These are phyloP conservation scores for Dactylonectria estremocensis DNA, from an alignment of 2,329 filamentous ascomycete genomes.

Conservation along the genomic window DNA sequence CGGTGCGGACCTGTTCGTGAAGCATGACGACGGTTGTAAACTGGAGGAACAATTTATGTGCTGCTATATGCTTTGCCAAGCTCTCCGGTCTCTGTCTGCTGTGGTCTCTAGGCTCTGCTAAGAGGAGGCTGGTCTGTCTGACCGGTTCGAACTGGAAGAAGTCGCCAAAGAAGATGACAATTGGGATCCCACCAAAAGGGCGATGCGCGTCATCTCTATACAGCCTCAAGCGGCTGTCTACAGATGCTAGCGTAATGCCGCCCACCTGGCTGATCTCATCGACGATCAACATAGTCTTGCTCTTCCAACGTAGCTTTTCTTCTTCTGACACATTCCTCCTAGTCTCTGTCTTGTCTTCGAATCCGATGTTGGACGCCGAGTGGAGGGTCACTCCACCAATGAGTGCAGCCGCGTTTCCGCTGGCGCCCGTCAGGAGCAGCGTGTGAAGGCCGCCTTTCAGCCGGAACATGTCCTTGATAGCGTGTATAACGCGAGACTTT, in stretches of 20 bases:
- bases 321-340: background rate
- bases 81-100: no score
- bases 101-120: no score
- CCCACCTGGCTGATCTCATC: no score
- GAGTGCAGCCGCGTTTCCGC: background rate
- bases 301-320: no score
- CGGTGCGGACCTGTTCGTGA: background rate
- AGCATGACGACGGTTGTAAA: background rate
- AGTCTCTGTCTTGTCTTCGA: background rate
- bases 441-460: background rate
- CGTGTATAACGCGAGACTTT: no score
- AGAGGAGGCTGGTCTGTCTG: background rate
- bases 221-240: background rate
- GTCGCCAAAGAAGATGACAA: background rate
- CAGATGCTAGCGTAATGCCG: no score
- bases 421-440: background rate
- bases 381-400: background rate
- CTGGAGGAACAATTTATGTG: background rate
- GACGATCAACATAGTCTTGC: no score
- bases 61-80: no score
- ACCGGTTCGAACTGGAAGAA: background rate
- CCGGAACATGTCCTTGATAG: background rate
- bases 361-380: background rate
- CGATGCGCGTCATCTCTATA: background rate
- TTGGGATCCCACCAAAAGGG: background rate